Base-by-base conservation (phyloP, 2,329 filamentous ascomycete genomes). In the Colletotrichum viniferum region DNA sequence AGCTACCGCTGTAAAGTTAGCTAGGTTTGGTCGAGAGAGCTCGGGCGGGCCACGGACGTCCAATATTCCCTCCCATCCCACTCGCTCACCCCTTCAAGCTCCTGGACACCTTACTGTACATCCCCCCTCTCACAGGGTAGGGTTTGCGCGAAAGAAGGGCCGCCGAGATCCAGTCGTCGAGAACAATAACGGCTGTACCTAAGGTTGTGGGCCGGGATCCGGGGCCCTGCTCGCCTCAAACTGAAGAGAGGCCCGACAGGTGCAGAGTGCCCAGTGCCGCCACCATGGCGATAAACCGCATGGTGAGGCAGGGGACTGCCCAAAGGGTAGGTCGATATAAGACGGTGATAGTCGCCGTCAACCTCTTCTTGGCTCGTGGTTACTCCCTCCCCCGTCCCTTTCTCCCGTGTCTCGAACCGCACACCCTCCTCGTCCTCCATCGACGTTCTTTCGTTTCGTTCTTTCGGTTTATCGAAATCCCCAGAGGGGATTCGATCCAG, bases 251-350 rank as follows among this genome's bases (percentile, higher is more conserved):
- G 65, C 18, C 70, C 32, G 65, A 65, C 74, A 70, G 43, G 60
- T 63, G 61, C 58, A 62, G 55, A 18, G 55, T 58, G 55, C 55
- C 58, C 70, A 36, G 67, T 69, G 60, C 64, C 43, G 66, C 62
- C 71, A 76, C 74, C 71, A 74, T 74, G 71, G 74, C 36, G 71
- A 71, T 67, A 30, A 48, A 76, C 65, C 61, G 52, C 34, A 56
- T 55, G 56, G 68, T 38, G 75, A 76, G 18, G 67, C 73, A 76
- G 63, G 75, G 73, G 30, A 55, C 72, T 56, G 73, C 52, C 55
- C 73, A 62, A 58, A 72, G 63, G 56, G 72, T 77, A 72, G 34
- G 63, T 76, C 63, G 63, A 77, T 77, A 77, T 77, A 77, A 77
- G 73, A 76, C 56, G 73, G 60, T 62, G 68, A 77, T 71, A 52